Evolutionary conservation across 108 stramenopile species (phyloP), one percentile per base, ranked within the genome.

Genomic region (Fragilaria crotonensis): DNA sequence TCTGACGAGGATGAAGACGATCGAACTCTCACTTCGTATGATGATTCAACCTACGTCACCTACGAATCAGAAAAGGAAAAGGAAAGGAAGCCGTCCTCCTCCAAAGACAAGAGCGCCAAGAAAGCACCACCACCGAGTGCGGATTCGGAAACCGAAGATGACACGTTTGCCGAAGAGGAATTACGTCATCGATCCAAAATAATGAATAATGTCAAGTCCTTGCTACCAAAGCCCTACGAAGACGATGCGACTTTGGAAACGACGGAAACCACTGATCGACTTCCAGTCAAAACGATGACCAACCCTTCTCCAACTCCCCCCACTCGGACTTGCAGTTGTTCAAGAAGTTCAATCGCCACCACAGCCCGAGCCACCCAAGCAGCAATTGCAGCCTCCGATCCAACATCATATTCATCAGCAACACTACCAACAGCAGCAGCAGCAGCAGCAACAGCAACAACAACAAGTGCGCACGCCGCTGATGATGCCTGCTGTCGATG

Each of bases 1-100:
- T 81, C 78, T 19, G 65, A 78, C 14, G n/a, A n/a, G n/a, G n/a
- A n/a, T n/a, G n/a, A n/a, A n/a, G 85, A 90, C 54, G 81, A 83
- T 45, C 66, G 58, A 49, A 80, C 75, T 0, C 68, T 67, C 53
- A 70, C 68, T 22, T 62, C 62, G 23, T 19, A 20, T 25, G 83
- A 84, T 51, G 83, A 84, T 50, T 79, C 73, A 18, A 87, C 89
- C 27, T 90, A 85, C 57, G 85, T 79, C 14, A 85, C 89, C 0
- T 78, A 84, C 29, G 89, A 90, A 44, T 18, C 55, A 54, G 52
- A 57, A 53, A 29, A 45, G 25, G 17, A 56, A 73, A 45, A 60
- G 57, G 54, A 30, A 3, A 54, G 45, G 62, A 54, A 54, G 52
- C 30, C 45, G 36, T 21, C 44, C 45, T 71, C 63, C 30, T 45